phyloP scores from a whole-genome alignment of 257 asterid species.

The Penstemon eatonii region DNA sequence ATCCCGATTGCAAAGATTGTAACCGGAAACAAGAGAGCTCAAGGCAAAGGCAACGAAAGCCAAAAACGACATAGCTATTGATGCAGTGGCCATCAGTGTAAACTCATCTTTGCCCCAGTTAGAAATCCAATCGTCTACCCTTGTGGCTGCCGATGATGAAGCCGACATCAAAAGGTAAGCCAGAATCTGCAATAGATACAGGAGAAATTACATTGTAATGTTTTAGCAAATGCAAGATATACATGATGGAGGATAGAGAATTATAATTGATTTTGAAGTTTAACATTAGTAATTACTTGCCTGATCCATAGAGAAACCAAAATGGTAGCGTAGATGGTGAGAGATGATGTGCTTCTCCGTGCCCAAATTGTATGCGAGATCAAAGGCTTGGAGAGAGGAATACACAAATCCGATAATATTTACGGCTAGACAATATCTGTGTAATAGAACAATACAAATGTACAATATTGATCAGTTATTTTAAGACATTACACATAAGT shows the following conservation, averaged over 20 bases:
- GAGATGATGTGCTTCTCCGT: constrained; percentile 51
- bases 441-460: constrained; percentile 5
- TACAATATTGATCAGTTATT: background rate
- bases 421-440: constrained; percentile 66
- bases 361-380: constrained; percentile 50
- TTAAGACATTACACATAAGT: background rate
- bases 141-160: constrained; percentile 83
- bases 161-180: constrained; percentile 89
- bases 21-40: constrained; percentile 74
- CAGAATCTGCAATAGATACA: constrained; percentile 46
- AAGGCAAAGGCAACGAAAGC: constrained; percentile 72
- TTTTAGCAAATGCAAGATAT: too few species aligned
- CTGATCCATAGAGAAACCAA: constrained; percentile 77
- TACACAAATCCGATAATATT: constrained; percentile 78
- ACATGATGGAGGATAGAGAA: background rate
- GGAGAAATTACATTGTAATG: background rate
- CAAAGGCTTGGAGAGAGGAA: constrained; percentile 65
- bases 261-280: background rate
- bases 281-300: constrained; percentile 40
- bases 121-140: constrained; percentile 79
- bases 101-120: constrained; percentile 88
- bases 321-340: constrained; percentile 51
- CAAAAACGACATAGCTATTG: constrained; percentile 70
- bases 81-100: constrained; percentile 76
- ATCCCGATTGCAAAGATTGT: constrained; percentile 57